Evolutionary conservation across 495 filamentous ascomycete species (phyloP).

Genomic region (Penicillium paxilli): DNA sequence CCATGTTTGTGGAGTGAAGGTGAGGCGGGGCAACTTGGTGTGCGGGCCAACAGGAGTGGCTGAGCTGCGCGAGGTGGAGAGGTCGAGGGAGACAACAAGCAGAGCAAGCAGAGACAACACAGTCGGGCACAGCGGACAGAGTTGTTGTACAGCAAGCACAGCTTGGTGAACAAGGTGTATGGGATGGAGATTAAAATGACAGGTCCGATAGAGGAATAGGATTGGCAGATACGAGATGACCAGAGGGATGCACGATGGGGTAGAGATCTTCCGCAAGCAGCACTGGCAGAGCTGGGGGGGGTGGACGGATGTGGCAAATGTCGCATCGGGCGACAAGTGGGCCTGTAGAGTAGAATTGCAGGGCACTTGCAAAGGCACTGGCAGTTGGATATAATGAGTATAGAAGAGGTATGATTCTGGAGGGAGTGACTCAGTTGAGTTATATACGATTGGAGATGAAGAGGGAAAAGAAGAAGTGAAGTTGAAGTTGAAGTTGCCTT

Average conservation of each 20-base stretch:
- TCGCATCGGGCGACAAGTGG: slow-evolving; percentile 10
- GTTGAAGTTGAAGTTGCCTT: too few relatives aligned
- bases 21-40: slow-evolving; percentile 3
- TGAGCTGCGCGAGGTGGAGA: slow-evolving; percentile 12
- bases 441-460: too few relatives aligned
- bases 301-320: slow-evolving; percentile 24
- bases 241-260: neutral
- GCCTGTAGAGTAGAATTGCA: neutral
- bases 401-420: neutral
- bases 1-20: slow-evolving; percentile 55
- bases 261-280: slow-evolving; percentile 23
- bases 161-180: too few relatives aligned
- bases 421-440: too few relatives aligned
- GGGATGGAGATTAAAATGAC: too few relatives aligned
- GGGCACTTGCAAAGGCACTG: neutral
- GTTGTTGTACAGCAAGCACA: too few relatives aligned
- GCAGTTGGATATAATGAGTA: too few relatives aligned
- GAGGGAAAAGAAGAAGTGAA: too few relatives aligned
- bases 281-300: slow-evolving; percentile 9
- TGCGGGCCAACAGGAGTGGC: slow-evolving; percentile 19
- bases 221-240: neutral
- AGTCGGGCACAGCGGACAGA: too few relatives aligned
- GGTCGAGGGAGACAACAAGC: neutral
- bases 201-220: neutral
- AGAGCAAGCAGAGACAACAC: too few relatives aligned